phyloP scores from a whole-genome alignment of 106 monocot species.

The Cymbidium sinense region DNA sequence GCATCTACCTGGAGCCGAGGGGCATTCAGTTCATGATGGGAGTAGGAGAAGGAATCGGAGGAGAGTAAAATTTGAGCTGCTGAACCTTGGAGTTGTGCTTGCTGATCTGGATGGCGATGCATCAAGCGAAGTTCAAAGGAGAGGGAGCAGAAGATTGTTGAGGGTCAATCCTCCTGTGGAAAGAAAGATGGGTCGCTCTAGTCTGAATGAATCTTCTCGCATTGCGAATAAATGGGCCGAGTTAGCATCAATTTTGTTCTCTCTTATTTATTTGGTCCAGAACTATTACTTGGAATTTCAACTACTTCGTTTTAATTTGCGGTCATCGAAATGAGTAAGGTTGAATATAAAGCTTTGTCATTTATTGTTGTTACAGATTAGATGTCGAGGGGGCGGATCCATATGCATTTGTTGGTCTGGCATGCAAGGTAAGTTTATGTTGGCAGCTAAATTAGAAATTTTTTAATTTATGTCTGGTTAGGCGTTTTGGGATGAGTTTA shows the following conservation, averaged over 20 bases:
- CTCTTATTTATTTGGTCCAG: background rate
- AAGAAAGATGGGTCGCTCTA: slow-evolving; percentile 11
- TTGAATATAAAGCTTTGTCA: background rate
- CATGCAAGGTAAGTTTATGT: slow-evolving; percentile 67
- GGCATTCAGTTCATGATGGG: background rate
- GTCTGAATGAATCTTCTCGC: slow-evolving; percentile 19
- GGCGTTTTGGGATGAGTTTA: background rate
- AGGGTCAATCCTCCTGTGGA: slow-evolving; percentile 5
- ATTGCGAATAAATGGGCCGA: slow-evolving; percentile 71
- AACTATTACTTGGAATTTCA: background rate
- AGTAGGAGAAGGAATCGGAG: background rate
- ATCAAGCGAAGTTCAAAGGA: slow-evolving; percentile 16
- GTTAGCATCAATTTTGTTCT: slow-evolving; percentile 36
- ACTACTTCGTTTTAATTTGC: background rate
- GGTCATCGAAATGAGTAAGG: background rate
- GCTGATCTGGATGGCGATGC: slow-evolving; percentile 6
- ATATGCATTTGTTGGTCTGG: slow-evolving; percentile 59
- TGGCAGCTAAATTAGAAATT: background rate
- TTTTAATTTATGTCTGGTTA: background rate
- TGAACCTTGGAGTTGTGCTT: slow-evolving; percentile 19
- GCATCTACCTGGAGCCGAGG: background rate
- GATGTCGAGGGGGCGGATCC: slow-evolving; percentile 68
- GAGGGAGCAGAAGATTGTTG: slow-evolving; percentile 15
- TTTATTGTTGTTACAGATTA: slow-evolving; percentile 42
- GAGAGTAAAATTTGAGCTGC: slow-evolving; percentile 31